These are phyloP conservation scores for Euphrasia confusa DNA, from an alignment of 257 asterid genomes.

Conservation along the genomic window DNA sequence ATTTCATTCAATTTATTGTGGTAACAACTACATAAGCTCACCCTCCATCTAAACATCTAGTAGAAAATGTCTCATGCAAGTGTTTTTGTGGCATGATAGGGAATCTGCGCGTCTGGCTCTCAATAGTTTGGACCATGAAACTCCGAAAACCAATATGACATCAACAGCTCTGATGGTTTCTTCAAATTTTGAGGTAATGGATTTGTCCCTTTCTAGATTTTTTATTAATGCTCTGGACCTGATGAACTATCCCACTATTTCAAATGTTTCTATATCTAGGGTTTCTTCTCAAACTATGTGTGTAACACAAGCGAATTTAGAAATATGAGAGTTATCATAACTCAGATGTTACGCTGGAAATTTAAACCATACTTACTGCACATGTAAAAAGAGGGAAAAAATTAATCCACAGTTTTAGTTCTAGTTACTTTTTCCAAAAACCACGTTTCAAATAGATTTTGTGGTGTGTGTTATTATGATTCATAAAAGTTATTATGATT, in stretches of 20 bases:
- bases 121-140: no score
- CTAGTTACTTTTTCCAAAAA: background rate
- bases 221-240: background rate
- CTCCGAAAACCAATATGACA: no score
- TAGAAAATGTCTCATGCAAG: no score
- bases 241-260: conserved; percentile 1
- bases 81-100: no score
- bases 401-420: no score
- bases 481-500: background rate
- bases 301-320: conserved; percentile 13
- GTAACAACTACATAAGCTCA: conserved; percentile 8
- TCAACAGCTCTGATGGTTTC: conserved; percentile 51
- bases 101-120: no score
- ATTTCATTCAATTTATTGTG: conserved; percentile 14
- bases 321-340: background rate
- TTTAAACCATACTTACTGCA: background rate
- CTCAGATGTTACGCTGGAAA: background rate
- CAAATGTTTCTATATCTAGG: background rate
- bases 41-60: conserved; percentile 20
- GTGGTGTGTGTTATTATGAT: background rate
- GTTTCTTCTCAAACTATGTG: background rate
- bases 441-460: background rate
- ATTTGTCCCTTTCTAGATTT: conserved; percentile 12
- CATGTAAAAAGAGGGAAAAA: no score
- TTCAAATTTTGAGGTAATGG: conserved; percentile 89